A percentile compares a stretch with the other conserved stretches of the same genome.
These are phyloP conservation scores for Russula sp. DNA, from an alignment of 768 basidiomycete species.

Conservation along the genomic window DNA sequence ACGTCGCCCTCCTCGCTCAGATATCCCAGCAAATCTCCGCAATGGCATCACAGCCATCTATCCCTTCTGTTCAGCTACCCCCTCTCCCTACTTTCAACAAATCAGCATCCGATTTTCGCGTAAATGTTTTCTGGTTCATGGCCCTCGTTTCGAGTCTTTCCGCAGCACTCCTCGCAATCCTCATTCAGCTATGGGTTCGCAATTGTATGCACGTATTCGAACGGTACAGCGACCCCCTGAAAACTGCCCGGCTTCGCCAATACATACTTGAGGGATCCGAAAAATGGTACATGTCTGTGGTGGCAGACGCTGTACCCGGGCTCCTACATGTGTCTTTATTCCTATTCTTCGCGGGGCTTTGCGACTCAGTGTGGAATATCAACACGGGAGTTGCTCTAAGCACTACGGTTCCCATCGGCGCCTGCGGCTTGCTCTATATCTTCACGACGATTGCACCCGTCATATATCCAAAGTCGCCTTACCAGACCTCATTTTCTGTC, in stretches of 20 bases:
- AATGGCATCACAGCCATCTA: not conserved
- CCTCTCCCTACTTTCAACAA: too few species aligned
- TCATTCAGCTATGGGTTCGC: not conserved
- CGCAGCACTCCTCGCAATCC: too few species aligned
- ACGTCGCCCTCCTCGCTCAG: not conserved
- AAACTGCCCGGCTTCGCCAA: not conserved
- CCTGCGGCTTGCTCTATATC: too few species aligned
- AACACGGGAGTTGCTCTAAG: not conserved
- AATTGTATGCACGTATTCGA: not conserved
- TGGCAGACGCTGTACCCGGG: not conserved
- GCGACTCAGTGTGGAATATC: not conserved
- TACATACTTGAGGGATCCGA: not conserved
- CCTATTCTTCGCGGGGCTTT: not conserved
- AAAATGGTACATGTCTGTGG: not conserved
- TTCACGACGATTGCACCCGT: too few species aligned
- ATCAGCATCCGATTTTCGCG: not conserved
- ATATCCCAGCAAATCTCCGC: not conserved
- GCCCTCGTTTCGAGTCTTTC: not conserved
- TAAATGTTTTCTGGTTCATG: not conserved
- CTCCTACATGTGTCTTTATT: not conserved
- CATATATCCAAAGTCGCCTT: too few species aligned
- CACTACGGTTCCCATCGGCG: not conserved
- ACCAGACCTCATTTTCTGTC: too few species aligned
- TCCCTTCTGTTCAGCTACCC: not conserved
- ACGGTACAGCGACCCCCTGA: not conserved